phyloP scores from a whole-genome alignment of 2,329 filamentous ascomycete species.

The Byssothecium circinans region DNA sequence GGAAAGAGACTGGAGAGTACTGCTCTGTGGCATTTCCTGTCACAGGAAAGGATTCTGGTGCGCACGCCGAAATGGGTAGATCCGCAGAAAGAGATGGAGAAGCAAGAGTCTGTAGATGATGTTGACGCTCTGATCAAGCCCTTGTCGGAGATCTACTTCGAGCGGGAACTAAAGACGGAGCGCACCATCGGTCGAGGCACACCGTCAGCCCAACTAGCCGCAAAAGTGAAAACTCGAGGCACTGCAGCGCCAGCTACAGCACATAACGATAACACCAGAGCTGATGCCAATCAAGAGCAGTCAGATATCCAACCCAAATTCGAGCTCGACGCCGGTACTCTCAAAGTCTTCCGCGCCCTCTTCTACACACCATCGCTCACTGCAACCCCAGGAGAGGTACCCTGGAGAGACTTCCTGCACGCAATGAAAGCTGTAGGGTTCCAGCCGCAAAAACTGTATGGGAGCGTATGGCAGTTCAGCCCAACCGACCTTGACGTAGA shows the following conservation, averaged over 20 bases:
- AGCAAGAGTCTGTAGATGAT: too few relatives aligned
- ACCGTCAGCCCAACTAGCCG: too few relatives aligned
- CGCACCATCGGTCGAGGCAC: too few relatives aligned
- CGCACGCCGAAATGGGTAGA: too few relatives aligned
- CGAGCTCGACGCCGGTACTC: neutral
- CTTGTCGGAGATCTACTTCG: too few relatives aligned
- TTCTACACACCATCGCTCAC: slow-evolving; percentile 2
- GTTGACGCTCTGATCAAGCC: too few relatives aligned
- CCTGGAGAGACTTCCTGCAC: slow-evolving; percentile 58
- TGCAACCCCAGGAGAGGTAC: slow-evolving; percentile 50
- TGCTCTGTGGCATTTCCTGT: too few relatives aligned
- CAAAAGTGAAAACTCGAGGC: neutral
- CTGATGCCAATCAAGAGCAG: too few relatives aligned
- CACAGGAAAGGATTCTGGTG: too few relatives aligned
- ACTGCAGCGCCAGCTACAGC: neutral
- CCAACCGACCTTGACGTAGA: slow-evolving; percentile 46
- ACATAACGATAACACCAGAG: neutral
- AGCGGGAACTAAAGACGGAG: too few relatives aligned
- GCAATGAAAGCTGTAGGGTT: slow-evolving; percentile 58
- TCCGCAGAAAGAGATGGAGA: too few relatives aligned
- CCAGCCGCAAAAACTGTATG: slow-evolving; percentile 58
- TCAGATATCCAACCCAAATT: slow-evolving; percentile 1
- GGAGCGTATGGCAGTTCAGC: slow-evolving; percentile 63
- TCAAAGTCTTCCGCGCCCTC: slow-evolving; percentile 4
- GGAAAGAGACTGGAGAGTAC: too few relatives aligned